Percentiles rank a stretch among this genome's conserved stretches.
These are phyloP conservation scores for Lecanoromycetidae sp. DNA, from an alignment of 2,329 filamentous ascomycete genomes.

Conservation along the genomic window DNA sequence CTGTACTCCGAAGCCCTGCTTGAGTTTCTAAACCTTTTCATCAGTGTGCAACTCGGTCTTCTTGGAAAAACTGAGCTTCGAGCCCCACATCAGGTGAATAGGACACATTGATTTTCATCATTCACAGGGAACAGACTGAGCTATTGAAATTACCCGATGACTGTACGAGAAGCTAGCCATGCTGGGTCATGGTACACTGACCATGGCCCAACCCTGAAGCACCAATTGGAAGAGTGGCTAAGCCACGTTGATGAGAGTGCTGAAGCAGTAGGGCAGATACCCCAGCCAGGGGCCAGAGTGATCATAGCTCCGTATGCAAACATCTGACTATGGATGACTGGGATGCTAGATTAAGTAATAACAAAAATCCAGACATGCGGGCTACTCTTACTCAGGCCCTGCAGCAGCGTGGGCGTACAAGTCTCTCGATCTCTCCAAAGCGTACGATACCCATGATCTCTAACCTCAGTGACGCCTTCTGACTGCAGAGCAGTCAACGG, in stretches of 20 bases:
- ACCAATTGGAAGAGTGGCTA: slow-evolving; percentile 66
- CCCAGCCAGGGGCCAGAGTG: slow-evolving; percentile 61
- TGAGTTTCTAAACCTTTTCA: too few relatives aligned
- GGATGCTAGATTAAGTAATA: slow-evolving; percentile 17
- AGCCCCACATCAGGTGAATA: too few relatives aligned
- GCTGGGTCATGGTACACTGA: slow-evolving; percentile 80
- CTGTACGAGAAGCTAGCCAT: slow-evolving; percentile 51
- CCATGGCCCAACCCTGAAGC: slow-evolving; percentile 45
- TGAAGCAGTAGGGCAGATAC: slow-evolving; percentile 51
- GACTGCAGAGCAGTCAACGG: slow-evolving; percentile 48
- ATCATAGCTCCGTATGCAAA: slow-evolving; percentile 83
- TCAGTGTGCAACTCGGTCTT: too few relatives aligned
- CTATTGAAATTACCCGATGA: slow-evolving; percentile 1
- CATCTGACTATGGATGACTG: too few relatives aligned
- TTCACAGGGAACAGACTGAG: too few relatives aligned
- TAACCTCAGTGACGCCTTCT: background rate
- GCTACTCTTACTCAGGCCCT: slow-evolving; percentile 81
- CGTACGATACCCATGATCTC: slow-evolving; percentile 32
- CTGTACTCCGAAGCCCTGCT: too few relatives aligned
- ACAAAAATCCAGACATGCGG: slow-evolving; percentile 96
- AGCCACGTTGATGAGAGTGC: slow-evolving; percentile 54
- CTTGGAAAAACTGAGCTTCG: too few relatives aligned
- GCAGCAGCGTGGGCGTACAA: slow-evolving; percentile 95
- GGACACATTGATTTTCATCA: too few relatives aligned
- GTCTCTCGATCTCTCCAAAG: slow-evolving; percentile 65